These are phyloP conservation scores for Calonectria pauciramosa DNA, from an alignment of 2,329 filamentous ascomycete species.

Conservation along the genomic window DNA sequence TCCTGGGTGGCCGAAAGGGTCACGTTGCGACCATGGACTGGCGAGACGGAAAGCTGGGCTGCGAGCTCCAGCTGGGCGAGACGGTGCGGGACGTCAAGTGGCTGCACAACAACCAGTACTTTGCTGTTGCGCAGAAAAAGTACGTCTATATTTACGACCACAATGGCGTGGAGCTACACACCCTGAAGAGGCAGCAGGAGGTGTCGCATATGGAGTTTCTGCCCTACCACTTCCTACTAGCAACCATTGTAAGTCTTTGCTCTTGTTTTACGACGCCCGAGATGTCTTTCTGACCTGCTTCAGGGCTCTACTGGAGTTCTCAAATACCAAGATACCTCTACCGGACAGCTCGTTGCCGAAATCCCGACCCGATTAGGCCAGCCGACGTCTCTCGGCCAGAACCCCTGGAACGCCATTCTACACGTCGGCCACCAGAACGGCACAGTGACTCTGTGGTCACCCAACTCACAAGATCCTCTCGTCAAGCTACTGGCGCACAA, in stretches of 20 bases:
- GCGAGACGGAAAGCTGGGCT: slow-evolving; percentile 90
- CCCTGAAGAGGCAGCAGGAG: slow-evolving; percentile 90
- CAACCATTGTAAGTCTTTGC: slow-evolving; percentile 76
- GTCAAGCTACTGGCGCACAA: slow-evolving; percentile 93
- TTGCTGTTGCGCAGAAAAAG: slow-evolving; percentile 96
- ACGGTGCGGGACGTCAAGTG: slow-evolving; percentile 91
- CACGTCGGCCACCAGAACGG: slow-evolving; percentile 97
- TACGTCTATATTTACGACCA: slow-evolving; percentile 97
- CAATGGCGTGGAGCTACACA: slow-evolving; percentile 92
- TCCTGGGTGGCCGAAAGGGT: slow-evolving; percentile 90
- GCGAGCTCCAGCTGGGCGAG: slow-evolving; percentile 91
- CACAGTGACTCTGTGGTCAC: slow-evolving; percentile 94
- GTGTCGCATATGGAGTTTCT: slow-evolving; percentile 95
- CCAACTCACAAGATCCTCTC: slow-evolving; percentile 86
- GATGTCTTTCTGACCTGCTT: slow-evolving; percentile 32
- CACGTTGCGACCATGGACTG: slow-evolving; percentile 98
- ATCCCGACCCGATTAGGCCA: slow-evolving; percentile 87
- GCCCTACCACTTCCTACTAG: slow-evolving; percentile 94
- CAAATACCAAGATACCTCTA: slow-evolving; percentile 96
- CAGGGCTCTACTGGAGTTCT: slow-evolving; percentile 85
- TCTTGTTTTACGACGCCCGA: neutral
- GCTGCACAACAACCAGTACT: slow-evolving; percentile 95
- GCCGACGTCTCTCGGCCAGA: slow-evolving; percentile 87
- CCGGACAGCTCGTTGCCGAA: slow-evolving; percentile 89
- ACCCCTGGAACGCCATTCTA: slow-evolving; percentile 91